Base-by-base conservation (phyloP, 148 eudicot genomes). In the Vaccinium darrowii region DNA sequence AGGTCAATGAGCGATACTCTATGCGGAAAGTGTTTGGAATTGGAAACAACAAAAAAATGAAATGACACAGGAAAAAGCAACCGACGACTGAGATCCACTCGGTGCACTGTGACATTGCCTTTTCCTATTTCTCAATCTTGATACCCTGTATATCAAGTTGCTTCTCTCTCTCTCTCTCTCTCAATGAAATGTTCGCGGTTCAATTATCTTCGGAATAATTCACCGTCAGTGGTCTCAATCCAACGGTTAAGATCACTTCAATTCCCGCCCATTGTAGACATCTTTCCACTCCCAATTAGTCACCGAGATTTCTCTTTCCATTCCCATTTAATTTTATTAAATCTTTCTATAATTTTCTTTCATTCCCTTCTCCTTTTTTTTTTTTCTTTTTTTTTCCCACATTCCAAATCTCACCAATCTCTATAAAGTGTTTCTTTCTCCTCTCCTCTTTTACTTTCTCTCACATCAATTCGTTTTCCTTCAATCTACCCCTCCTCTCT, bases 271-370 rank as follows among this genome's bases (percentile, higher is more conserved):
- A 79, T 56, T 56, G 18, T 73, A 73, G 77, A 39, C 23, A 73
- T 33, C 74, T 69, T 69, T 69, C 39, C 25, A 74, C 51, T 74
- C 10, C 52, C 50, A 74, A 36, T 30, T 25, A 39, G 78, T 39
- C 36, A 63, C 77, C 51, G 8, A 25, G 23, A 82, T 71, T 71
- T 52, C 84, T 76, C 39, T 60, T 76, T 23, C 81, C 81, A 78
- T 77, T 84, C 23, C 71, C 71, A 63, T 58, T 63, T 60, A 36
- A 73, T 83, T 74, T 75, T 19, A 75, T 52, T 49, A 18, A 81
- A 21, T 36, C 27, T n/a, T 36, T 75, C 58, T 8, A 27, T 39
- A 43, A 10, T 27, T 47, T 25, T 72, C 25, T 76, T 76, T 15
- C 36, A 69, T 25, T 69, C 39, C 39, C 39, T 25, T 27, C 65